A percentile compares a stretch with the other conserved stretches of the same genome.
Evolutionary conservation across 106 monocot genomes (phyloP).

Genomic region (Gastrodia elata): DNA sequence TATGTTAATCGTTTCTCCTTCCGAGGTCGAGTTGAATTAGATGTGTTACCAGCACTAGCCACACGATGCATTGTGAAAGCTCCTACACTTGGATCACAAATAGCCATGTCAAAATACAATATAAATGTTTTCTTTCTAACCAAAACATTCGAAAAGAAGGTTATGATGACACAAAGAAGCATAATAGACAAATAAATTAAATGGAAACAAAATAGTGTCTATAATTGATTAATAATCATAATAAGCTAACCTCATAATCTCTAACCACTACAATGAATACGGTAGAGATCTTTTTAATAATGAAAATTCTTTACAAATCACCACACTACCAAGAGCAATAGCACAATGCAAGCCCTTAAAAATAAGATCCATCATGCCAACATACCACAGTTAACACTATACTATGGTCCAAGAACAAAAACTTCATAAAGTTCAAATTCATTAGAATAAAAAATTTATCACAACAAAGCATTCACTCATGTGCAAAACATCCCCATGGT

Average conservation of each 20-base stretch:
- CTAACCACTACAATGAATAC: neutral
- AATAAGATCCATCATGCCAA: neutral
- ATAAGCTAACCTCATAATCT: neutral
- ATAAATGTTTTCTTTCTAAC: neutral
- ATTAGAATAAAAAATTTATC: neutral
- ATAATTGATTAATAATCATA: neutral
- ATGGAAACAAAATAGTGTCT: neutral
- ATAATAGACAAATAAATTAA: neutral
- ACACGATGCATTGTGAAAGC: conserved; percentile 78
- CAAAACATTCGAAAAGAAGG: neutral
- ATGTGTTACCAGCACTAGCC: conserved; percentile 70
- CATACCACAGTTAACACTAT: neutral
- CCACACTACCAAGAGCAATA: neutral
- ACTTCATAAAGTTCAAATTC: neutral
- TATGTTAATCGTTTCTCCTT: conserved; percentile 93
- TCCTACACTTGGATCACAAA: conserved; percentile 15
- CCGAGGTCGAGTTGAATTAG: conserved; percentile 71
- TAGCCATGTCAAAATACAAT: neutral
- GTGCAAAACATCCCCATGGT: neutral
- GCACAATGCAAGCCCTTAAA: neutral
- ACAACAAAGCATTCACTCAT: neutral
- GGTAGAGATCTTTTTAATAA: neutral
- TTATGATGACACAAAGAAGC: neutral
- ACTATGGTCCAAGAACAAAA: neutral
- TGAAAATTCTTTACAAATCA: neutral